Base-by-base conservation (phyloP, 768 basidiomycete genomes). In the Kondoa malvinella region DNA sequence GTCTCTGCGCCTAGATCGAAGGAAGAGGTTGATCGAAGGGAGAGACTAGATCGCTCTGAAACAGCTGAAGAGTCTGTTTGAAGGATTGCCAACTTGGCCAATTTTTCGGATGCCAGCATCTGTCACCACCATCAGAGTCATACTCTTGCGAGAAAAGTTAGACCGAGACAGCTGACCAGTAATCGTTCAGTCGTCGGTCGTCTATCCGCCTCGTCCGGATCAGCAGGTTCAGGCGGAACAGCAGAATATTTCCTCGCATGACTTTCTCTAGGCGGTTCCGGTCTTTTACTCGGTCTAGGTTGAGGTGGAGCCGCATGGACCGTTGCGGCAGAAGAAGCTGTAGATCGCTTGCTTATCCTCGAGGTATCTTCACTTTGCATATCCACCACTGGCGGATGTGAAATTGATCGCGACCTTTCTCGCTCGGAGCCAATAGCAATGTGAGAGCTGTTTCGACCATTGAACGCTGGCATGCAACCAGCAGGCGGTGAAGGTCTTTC, bases 31-130 rank as follows among this genome's bases (percentile, higher is more conserved):
- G 61, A 33, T n/a, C 29, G 33, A 32, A 29, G 25, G 8, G 30
- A 32, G 61, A 31, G 29, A 3, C 31, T 29, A 3, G 61, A 63
- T 21, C n/a, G 3, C 8, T 17, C 33, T 29, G 61, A 63, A 29
- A 27, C 12, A 63, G 15, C 3, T 21, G 61, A 34, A 3, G 61
- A 33, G 26, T 16, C 61, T 15, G 61, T 26, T 63, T 34, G 27
- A 16, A 8, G 8, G 4, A 17, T 3, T 16, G 32, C 61, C 4
- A 31, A 30, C 30, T 63, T 63, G 27, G 32, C 29, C 26, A 63
- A n/a, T 32, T 63, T 63, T 12, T 27, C 61, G 29, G 61, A 63
- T 3, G 61, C 61, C 12, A 63, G 61, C 21, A 29, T 59, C 58
- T 59, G 27, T 50, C 40, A n/a, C n/a, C n/a, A n/a, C n/a, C n/a